These are phyloP conservation scores for Leishmania amazonensis DNA, from an alignment of 208 protist species.

Conservation along the genomic window DNA sequence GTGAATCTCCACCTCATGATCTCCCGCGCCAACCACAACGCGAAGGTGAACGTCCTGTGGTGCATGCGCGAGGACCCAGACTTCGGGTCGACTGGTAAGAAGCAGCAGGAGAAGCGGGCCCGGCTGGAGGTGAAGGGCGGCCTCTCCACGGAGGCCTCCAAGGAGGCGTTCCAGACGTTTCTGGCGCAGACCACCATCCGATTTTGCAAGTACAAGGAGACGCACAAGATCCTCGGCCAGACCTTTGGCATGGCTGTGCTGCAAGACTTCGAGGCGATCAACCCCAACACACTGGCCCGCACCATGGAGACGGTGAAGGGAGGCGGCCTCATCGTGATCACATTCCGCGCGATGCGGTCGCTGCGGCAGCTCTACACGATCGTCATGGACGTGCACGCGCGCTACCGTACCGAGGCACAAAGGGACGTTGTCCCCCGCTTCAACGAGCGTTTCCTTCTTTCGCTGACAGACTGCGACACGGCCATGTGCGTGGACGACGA, in stretches of 20 bases:
- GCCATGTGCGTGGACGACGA: slow-evolving; percentile 99
- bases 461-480: slow-evolving; percentile 94
- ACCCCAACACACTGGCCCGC: slow-evolving; percentile 98
- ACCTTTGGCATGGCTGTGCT: slow-evolving; percentile 99
- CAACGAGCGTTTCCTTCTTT: slow-evolving; percentile 99
- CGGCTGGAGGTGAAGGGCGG: slow-evolving; percentile 96
- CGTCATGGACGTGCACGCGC: slow-evolving; percentile 98
- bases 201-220: slow-evolving; percentile 99
- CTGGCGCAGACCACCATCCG: slow-evolving; percentile 98
- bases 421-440: slow-evolving; percentile 96
- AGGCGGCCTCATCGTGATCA: slow-evolving; percentile 98
- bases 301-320: slow-evolving; percentile 99
- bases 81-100: slow-evolving; percentile 94
- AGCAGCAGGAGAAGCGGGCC: slow-evolving; percentile 95
- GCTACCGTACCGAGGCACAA: slow-evolving; percentile 89
- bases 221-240: slow-evolving; percentile 99
- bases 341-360: slow-evolving; percentile 97
- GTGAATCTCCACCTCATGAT: slow-evolving; percentile 99
- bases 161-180: slow-evolving; percentile 99
- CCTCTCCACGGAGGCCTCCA: slow-evolving; percentile 91
- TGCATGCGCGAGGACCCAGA: slow-evolving; percentile 99
- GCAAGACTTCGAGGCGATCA: slow-evolving; percentile 99
- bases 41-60: slow-evolving; percentile 98
- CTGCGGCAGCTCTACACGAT: slow-evolving; percentile 98
- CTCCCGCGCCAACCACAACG: slow-evolving; percentile 96